Evolutionary conservation across 306 rosid species (phyloP), one percentile per base, ranked within the genome.

Genomic region (Begonia masoniana): DNA sequence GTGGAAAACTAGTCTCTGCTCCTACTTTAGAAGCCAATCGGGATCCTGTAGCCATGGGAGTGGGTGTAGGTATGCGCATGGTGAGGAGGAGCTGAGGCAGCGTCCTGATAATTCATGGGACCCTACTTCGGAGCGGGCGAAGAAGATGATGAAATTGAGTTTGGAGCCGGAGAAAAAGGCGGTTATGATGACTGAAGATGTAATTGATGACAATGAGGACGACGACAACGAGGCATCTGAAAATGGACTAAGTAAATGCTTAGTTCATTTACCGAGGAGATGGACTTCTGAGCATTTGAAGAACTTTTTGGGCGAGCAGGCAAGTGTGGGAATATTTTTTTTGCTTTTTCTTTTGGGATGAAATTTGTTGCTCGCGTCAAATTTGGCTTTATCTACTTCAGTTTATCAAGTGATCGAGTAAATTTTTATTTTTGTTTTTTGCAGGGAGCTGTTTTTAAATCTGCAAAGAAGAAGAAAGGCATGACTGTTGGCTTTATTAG

Each of bases 61-160:
- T 41, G 31, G 51, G 12, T 91, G 96, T 68, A 78, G 82, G 47
- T 91, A 73, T 43, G 99, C 94, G 10, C 96, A 91, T 59, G 59
- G 92, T 51, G 96, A 83, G 59, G 80, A 73, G 68, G 99, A 91
- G 75, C 94, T 91, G 43, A 85, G 92, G n/a, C 71, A 55, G 43
- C 84, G 96, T 10, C 94, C 96, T 15, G 93, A 86, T 62, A 77
- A 75, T 63, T 73, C 94, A 21, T 83, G 96, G 94, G 99, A 91
- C 73, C 99, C 96, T 24, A 91, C 99, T 0, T 91, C 96, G 7
- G 83, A 81, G 68, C 79, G 81, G 12, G 94, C 81, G 6, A 86
- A 81, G 78, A 91, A 86, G 83, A 69, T 55, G 4, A 51, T 71
- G 63, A 81, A 72, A 58, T 43, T 69, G 13, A 76, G 68, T 51